Base-by-base conservation (phyloP, 2,329 filamentous ascomycete genomes). In the Drechslera avenae region DNA sequence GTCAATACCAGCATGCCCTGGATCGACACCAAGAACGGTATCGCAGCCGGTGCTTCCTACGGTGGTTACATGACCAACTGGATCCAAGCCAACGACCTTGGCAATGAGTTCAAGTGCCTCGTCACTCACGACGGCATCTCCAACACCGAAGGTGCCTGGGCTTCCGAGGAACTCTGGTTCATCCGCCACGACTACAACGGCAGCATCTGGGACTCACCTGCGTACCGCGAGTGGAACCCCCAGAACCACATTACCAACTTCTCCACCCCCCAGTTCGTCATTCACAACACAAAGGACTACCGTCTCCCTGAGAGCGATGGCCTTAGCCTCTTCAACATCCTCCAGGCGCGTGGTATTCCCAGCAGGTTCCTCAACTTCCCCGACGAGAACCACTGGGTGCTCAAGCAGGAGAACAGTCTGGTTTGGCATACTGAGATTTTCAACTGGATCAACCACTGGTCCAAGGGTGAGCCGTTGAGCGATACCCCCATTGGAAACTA, bases 241-340 rank as follows among this genome's bases (percentile, higher is more conserved):
- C 76, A 78, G 31, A 75, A 78, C 19, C 79, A 82, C 63, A 78
- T 83, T 1, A 75, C 80, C 32, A 82, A 93, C 66, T 97, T 90
- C 90, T 79, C 83, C 2, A 97, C 92, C 0, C 94, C 94, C 0
- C 87, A 94, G 74, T 81, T 99, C 58, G 85, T 95, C 54, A 89
- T 97, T 47, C 93, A 97, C 75, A 94, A 88, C 72, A 90, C 93
- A 57, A 82, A 93, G 14, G 93, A 97, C 74, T 97, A 96, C 72
- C 85, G 93, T 21, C 79, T 97, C 16, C 88, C 91, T 0, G 86
- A 97, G 47, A 85, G 87, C 0, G 93, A 97, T 71, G 92, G 91
- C 0, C 75, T 96, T 37, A 83, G 86, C 8, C 86, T 90, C 51
- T 96, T 96, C 78, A 96, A 96, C 58, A 86, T 92, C 6, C 78